Evolutionary conservation across 768 basidiomycete genomes (phyloP), one percentile per base, ranked within the genome.

Genomic region (Boletus bicolor): DNA sequence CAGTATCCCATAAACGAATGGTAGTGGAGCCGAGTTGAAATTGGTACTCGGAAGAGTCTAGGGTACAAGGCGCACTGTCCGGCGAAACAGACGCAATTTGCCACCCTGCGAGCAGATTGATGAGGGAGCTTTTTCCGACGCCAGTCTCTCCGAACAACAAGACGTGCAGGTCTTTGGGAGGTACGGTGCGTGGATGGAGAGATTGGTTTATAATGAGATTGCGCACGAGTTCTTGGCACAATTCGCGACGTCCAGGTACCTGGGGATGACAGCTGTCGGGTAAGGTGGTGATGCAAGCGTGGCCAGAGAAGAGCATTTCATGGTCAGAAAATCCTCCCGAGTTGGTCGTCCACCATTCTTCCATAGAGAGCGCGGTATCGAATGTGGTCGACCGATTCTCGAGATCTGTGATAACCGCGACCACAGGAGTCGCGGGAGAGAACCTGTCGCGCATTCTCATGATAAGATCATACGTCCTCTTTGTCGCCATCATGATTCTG

Each of bases 111-210:
- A 70, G 64, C 7, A 70, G 56, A 32, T 70, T 70, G 50, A 69
- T 64, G 45, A 69, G 56, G 1, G 68, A 69, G 38, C 63, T 64
- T 26, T 64, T 64, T 11, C 63, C 63, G 14, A 64, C 63, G 4
- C 63, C 63, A 0, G 64, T 69, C 57, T 77, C 76, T 1, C 77
- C 77, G 42, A 78, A 78, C 17, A 78, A 41, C 17, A 78, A 54
- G 35, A 77, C 59, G 46, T 77, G 66, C 28, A 68, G 10, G n/a
- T 65, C 64, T 19, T 58, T 65, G 3, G 66, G 61, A 10, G 57
- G 54, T 14, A 21, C 24, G 1, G 61, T 68, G 2, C 50, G 61
- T 12, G 61, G 57, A 24, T 44, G 59, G 30, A 63, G 66, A 7
- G 66, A 54, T 9, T 54, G 51, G 15, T 39, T 32, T 8, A 49